phyloP scores from a whole-genome alignment of 2,329 filamentous ascomycete genomes.

The Paecilomyces fulvus region DNA sequence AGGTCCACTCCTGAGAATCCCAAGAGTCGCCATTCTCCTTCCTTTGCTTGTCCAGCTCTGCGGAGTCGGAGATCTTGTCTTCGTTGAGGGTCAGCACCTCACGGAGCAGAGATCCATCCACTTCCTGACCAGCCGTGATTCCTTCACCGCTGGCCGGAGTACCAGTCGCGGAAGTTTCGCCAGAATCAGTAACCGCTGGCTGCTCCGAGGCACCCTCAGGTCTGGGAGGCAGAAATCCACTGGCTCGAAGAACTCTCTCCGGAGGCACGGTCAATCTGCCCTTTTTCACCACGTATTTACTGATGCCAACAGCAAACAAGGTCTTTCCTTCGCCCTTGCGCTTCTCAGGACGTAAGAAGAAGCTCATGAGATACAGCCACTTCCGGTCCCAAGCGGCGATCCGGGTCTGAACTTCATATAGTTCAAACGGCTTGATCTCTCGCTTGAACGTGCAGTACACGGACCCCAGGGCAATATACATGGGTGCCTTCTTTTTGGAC shows the following conservation, averaged over 20 bases:
- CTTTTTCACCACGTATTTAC: conserved; percentile 77
- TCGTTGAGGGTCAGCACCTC: conserved; percentile 28
- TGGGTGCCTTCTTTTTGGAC: conserved; percentile 40
- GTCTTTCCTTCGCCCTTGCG: conserved; percentile 47
- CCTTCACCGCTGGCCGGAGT: conserved; percentile 26
- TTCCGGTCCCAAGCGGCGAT: conserved; percentile 70
- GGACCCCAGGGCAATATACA: conserved; percentile 61
- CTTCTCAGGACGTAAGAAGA: conserved; percentile 53
- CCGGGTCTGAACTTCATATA: conserved; percentile 66
- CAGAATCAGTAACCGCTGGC: conserved; percentile 11
- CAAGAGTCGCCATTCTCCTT: conserved; percentile 23
- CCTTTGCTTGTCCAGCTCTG: conserved; percentile 22
- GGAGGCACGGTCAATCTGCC: conserved; percentile 78
- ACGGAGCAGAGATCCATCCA: conserved; percentile 27
- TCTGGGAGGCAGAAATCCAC: conserved; percentile 63
- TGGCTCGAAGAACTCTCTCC: conserved; percentile 62
- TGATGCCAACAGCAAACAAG: conserved; percentile 62
- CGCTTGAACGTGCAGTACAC: conserved; percentile 65
- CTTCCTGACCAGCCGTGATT: conserved; percentile 19
- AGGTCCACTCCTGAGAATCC: conserved; percentile 45
- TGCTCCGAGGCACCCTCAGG: conserved; percentile 47
- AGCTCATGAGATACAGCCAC: conserved; percentile 69
- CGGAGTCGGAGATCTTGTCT: conserved; percentile 18
- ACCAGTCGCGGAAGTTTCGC: conserved; percentile 20
- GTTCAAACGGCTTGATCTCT: conserved; percentile 61